phyloP scores from a whole-genome alignment of 306 rosid genomes.

The Malus orientalis region DNA sequence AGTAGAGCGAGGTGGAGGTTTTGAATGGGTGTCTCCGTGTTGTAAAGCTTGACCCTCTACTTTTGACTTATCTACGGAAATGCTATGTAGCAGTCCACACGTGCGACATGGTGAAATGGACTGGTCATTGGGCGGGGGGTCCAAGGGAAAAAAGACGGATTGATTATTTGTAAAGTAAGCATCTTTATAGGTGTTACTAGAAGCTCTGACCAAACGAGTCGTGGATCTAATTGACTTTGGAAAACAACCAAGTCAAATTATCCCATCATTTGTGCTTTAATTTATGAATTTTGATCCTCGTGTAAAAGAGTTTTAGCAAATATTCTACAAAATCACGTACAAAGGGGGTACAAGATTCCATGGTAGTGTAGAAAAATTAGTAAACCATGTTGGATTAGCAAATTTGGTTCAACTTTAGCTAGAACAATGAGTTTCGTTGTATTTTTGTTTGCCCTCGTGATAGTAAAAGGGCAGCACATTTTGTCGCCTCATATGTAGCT shows the following conservation, averaged over 20 bases:
- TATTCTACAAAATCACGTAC: background rate
- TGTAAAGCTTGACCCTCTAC: background rate
- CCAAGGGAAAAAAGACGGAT: background rate
- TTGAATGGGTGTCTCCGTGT: background rate
- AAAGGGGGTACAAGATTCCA: background rate
- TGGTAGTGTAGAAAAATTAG: background rate
- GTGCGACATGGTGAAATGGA: constrained; percentile 7
- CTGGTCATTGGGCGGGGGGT: constrained; percentile 15
- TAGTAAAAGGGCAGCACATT: too few species aligned
- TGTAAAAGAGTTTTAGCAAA: background rate
- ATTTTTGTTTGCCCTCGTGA: too few species aligned
- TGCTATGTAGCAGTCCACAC: background rate
- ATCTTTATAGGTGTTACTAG: background rate
- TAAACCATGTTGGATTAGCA: background rate
- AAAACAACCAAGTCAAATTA: background rate
- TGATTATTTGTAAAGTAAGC: background rate
- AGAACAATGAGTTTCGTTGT: too few species aligned
- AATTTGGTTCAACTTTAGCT: background rate
- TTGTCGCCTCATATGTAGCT: too few species aligned
- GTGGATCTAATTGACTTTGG: background rate
- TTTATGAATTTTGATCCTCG: background rate
- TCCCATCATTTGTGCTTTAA: background rate
- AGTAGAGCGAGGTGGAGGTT: background rate
- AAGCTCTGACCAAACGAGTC: background rate
- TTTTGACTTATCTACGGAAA: background rate